A percentile compares a stretch with the other conserved stretches of the same genome.
Evolutionary conservation across 129 eudicot species (phyloP).

Genomic region (Chrysanthemum makinoi): DNA sequence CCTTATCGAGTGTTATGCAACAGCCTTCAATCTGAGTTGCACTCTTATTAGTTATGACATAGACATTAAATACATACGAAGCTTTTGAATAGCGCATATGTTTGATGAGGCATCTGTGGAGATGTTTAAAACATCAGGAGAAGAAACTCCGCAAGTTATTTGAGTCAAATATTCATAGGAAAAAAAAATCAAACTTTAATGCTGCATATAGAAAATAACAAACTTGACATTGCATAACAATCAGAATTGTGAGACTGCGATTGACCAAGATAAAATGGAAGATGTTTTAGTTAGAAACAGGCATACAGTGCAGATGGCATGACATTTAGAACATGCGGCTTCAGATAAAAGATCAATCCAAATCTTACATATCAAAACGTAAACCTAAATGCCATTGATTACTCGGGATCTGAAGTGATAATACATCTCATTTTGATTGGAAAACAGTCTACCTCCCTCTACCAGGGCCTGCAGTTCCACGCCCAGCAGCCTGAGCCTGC

Average conservation of each 20-base stretch:
- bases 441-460: slow-evolving; percentile 61
- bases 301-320: slow-evolving; percentile 4
- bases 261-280: neutral
- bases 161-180: too few relatives aligned
- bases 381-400: slow-evolving; percentile 8
- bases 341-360: slow-evolving; percentile 11
- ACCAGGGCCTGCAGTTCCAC: slow-evolving; percentile 73
- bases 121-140: too few relatives aligned
- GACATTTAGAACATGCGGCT: slow-evolving; percentile 16
- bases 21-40: too few relatives aligned
- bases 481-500: slow-evolving; percentile 93
- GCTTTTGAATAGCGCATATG: too few relatives aligned
- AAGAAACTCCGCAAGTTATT: too few relatives aligned
- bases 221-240: neutral
- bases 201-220: neutral
- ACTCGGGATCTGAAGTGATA: slow-evolving; percentile 14
- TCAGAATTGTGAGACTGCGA: neutral
- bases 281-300: neutral
- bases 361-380: slow-evolving; percentile 22
- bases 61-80: too few relatives aligned
- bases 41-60: too few relatives aligned
- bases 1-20: too few relatives aligned
- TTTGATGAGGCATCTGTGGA: too few relatives aligned
- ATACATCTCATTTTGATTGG: slow-evolving; percentile 11
- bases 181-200: too few relatives aligned